Evolutionary conservation across 1,284 basidiomycete species (phyloP).

Genomic region (Rhodotorula sp.): DNA sequence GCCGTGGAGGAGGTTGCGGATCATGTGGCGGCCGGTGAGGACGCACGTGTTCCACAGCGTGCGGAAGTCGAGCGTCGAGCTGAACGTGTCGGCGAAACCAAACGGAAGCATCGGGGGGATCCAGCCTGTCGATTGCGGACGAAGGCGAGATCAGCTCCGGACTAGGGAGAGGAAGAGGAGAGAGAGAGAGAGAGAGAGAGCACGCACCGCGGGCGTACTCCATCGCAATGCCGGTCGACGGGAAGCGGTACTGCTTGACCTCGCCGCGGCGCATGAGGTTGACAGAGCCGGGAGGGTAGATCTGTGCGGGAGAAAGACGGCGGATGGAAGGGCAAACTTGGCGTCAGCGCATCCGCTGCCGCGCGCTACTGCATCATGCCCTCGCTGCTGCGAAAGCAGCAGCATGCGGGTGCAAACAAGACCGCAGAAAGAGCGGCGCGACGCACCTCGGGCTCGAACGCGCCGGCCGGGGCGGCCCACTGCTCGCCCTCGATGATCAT

Average conservation of each 20-base stretch:
- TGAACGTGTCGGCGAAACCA: constrained; percentile 80
- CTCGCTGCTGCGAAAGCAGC: no score
- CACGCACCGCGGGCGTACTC: constrained; percentile 85
- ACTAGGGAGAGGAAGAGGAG: background rate
- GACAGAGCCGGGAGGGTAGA: constrained; percentile 78
- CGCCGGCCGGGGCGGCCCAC: constrained; percentile 82
- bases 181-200: background rate
- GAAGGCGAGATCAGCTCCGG: no score
- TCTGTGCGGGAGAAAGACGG: constrained; percentile 39
- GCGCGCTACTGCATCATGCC: no score
- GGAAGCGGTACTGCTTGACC: constrained; percentile 97
- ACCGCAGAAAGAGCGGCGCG: background rate
- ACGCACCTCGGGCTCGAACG: constrained; percentile 70
- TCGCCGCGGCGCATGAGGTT: constrained; percentile 79
- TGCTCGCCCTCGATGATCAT: constrained; percentile 91
- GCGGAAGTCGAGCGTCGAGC: constrained; percentile 83
- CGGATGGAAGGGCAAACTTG: no score
- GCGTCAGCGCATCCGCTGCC: background rate
- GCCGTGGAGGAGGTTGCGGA: constrained; percentile 75
- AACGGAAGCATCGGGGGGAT: constrained; percentile 67
- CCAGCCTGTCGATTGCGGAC: constrained; percentile 45
- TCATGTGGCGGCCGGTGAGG: constrained; percentile 76
- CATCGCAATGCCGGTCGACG: constrained; percentile 88
- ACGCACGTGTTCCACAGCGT: constrained; percentile 77
- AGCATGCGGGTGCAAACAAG: background rate